Conservation (phyloP, 345 rosid genomes). For the Mangifera indica region DNA sequence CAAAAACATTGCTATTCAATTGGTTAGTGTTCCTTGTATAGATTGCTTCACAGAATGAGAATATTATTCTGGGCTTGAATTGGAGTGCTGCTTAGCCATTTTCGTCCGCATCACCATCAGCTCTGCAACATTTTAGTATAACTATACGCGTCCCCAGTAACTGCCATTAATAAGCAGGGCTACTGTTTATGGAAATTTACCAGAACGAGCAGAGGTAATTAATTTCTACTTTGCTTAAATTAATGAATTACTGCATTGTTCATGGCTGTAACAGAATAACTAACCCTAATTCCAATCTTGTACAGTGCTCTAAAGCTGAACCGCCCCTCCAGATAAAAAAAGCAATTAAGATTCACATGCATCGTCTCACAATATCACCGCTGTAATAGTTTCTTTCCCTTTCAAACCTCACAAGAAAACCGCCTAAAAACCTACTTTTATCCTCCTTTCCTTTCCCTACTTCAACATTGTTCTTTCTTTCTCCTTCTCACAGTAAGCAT, state of each 20-base stretch:
- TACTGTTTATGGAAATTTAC: no score
- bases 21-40: neutral
- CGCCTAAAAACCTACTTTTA: conserved; percentile 17
- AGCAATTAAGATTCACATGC: conserved; percentile 36
- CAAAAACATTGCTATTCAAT: neutral
- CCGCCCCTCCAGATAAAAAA: neutral
- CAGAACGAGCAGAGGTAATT: no score
- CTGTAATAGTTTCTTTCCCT: conserved; percentile 13
- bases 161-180: neutral
- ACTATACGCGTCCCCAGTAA: neutral
- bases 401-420: conserved; percentile 37
- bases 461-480: neutral
- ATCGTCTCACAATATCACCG: conserved; percentile 27
- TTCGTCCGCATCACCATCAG: neutral
- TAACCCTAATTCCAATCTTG: neutral
- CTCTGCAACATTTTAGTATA: neutral
- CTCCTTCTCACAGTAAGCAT: neutral
- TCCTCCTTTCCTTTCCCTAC: neutral
- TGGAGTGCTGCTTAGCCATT: neutral
- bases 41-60: neutral
- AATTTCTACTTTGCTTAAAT: no score
- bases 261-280: neutral
- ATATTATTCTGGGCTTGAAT: neutral
- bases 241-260: no score
- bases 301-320: neutral